phyloP scores from a whole-genome alignment of 441 rosid species.

The Rhodomyrtus psidioides region DNA sequence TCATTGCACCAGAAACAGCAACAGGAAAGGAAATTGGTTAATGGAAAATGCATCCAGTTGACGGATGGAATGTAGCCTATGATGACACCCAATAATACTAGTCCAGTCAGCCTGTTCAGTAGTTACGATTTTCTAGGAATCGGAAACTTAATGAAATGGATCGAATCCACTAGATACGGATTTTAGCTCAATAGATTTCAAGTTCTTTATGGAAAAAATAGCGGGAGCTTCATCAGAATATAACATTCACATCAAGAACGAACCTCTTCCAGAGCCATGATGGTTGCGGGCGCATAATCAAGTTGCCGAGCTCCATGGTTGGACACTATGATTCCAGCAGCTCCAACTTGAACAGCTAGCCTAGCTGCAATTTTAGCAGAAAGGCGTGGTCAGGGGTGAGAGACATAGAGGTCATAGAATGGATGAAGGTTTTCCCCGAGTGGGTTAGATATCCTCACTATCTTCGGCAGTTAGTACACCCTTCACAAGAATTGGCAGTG shows the following conservation, averaged over 20 bases:
- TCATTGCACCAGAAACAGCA: not conserved
- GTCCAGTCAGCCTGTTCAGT: not conserved
- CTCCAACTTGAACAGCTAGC: conserved; percentile 70
- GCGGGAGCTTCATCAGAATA: not conserved
- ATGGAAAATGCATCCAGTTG: not conserved
- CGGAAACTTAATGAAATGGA: not conserved
- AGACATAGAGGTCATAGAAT: not conserved
- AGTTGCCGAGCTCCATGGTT: conserved; percentile 99
- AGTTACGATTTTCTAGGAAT: not conserved
- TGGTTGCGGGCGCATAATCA: conserved; percentile 89
- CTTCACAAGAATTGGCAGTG: conserved; percentile 84
- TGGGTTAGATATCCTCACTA: conserved; percentile 26
- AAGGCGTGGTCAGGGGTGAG: not conserved
- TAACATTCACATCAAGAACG: not conserved
- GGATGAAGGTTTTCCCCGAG: not conserved
- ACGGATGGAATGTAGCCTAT: not conserved
- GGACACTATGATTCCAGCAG: conserved; percentile 89
- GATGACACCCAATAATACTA: not conserved
- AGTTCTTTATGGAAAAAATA: not conserved
- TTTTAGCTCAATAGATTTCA: not conserved
- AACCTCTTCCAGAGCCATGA: conserved; percentile 91
- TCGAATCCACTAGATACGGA: not conserved
- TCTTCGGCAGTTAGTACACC: conserved; percentile 92
- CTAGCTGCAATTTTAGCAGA: conserved; percentile 45
- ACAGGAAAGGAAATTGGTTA: not conserved